Conservation (phyloP, 768 basidiomycete genomes). For the Lactarius vividus region DNA sequence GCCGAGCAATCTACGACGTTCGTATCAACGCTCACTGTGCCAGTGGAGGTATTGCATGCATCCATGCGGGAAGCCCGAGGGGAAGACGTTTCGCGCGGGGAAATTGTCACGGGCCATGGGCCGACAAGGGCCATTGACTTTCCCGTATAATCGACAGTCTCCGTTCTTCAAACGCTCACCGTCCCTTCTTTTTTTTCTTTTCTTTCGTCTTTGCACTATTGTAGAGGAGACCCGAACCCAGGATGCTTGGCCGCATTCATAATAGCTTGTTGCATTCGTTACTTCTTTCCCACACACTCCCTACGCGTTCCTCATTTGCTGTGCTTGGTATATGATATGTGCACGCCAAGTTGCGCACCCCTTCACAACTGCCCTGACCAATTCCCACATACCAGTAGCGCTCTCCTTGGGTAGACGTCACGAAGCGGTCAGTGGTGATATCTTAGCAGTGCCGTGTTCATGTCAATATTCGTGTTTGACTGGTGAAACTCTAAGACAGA, state of each 20-base stretch:
- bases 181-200: not conserved
- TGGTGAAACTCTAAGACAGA: no score
- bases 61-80: not conserved
- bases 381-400: no score
- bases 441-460: no score
- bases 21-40: constrained; percentile 9
- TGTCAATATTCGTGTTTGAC: no score
- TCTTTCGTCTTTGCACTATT: not conserved
- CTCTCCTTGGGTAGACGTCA: no score
- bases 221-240: not conserved
- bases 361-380: not conserved
- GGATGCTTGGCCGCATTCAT: not conserved
- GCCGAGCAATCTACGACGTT: not conserved
- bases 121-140: not conserved
- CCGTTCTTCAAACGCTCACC: not conserved
- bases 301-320: not conserved
- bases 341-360: not conserved
- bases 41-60: not conserved
- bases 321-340: not conserved
- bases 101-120: no score
- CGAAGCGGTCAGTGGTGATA: no score
- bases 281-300: not conserved
- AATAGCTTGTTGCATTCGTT: not conserved
- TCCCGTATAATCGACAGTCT: not conserved
- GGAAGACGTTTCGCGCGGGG: not conserved